A percentile compares a stretch with the other conserved stretches of the same genome.
Conservation (phyloP, 2,329 filamentous ascomycete genomes). For the Didymella pomorum region DNA sequence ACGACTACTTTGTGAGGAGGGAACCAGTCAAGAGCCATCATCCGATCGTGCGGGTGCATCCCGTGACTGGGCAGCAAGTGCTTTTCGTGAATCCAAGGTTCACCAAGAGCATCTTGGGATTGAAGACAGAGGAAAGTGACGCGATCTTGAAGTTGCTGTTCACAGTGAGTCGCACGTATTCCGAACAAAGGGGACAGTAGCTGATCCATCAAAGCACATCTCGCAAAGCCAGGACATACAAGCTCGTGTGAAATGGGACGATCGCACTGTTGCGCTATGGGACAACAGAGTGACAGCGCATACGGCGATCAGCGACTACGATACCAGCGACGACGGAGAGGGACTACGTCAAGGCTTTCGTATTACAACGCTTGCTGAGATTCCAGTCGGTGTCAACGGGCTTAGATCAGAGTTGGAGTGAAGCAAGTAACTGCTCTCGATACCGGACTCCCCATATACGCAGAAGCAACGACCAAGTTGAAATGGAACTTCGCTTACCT, state of each 20-base stretch:
- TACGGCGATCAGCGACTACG: slow-evolving; percentile 75
- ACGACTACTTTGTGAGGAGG: background rate
- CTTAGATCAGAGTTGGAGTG: slow-evolving; percentile 32
- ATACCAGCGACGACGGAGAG: slow-evolving; percentile 34
- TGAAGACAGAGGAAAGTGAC: background rate
- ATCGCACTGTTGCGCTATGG: slow-evolving; percentile 78
- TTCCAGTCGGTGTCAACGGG: slow-evolving; percentile 30
- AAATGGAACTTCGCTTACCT: background rate
- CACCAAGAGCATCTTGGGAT: background rate
- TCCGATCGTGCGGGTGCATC: background rate
- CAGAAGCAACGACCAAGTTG: background rate
- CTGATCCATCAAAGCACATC: slow-evolving; percentile 49
- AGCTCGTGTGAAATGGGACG: slow-evolving; percentile 55
- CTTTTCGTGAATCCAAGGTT: background rate
- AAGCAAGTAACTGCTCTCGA: background rate
- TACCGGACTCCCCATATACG: background rate
- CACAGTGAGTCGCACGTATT: background rate
- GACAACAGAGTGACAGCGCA: slow-evolving; percentile 81
- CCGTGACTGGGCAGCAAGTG: background rate
- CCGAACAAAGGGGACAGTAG: too few relatives aligned
- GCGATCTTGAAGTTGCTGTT: background rate
- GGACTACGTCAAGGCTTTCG: slow-evolving; percentile 37
- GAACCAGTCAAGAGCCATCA: background rate
- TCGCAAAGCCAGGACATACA: slow-evolving; percentile 74
- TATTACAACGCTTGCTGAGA: slow-evolving; percentile 36